Base-by-base conservation (phyloP, 768 basidiomycete genomes). In the Kwoniella sp. region DNA sequence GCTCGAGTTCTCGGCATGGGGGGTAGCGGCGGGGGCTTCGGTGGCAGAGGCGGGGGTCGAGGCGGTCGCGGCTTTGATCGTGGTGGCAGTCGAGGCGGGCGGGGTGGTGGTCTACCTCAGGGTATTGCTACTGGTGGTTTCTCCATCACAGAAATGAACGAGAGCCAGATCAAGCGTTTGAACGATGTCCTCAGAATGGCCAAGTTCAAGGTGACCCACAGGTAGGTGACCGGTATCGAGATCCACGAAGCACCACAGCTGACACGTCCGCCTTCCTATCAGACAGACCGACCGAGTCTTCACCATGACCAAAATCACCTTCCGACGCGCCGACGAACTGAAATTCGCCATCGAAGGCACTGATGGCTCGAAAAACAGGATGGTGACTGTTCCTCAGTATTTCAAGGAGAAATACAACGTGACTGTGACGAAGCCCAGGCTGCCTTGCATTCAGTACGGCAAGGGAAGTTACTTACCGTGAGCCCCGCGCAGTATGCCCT, bases 131-230 rank as follows among this genome's bases (percentile, higher is more conserved):
- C 57, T n/a, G 52, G 50, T 28, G 64, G 56, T 5, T 56, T 39
- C 6, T 56, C 50, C n/a, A 57, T 69, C 12, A 44, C 53, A 23
- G 46, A 53, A 40, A 44, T 70, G 46, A 46, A 55, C 27, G 50
- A 38, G 1, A 5, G 25, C 22, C 59, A 67, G 38, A 56, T 63
- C 53, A 53, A 48, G 42, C 62, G 62, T 46, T 62, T 75, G 25
- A 63, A 65, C 42, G 61, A 65, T 22, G 49, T 64, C 17, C 63
- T 75, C 43, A 54, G 57, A 14, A 57, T 39, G 3, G 71, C 71
- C 22, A 73, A 74, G 48, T 69, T 69, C 57, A 67, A 58, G 33
- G 59, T 71, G 53, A 70, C 63, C 42, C 70, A 72, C 46, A 48
- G 69, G 68, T 67, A 34, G 61, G 48, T 29, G n/a, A 15, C 45